Conservation (phyloP, 495 filamentous ascomycete genomes). For the Massariosphaeria phaeospora region DNA sequence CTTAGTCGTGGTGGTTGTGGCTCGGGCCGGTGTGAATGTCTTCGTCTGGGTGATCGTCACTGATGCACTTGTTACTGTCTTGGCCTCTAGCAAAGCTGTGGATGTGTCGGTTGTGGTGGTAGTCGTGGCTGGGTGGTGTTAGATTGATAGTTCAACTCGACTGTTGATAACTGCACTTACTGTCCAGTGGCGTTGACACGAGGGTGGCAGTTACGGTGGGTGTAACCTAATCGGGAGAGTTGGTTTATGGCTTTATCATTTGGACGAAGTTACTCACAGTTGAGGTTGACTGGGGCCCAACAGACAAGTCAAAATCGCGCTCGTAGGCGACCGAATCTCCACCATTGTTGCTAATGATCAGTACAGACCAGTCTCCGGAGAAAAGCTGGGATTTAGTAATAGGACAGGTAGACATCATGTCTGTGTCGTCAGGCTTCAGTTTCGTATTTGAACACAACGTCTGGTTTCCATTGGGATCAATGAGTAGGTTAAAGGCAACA, state of each 20-base stretch:
- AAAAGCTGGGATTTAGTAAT: slow-evolving; percentile 35
- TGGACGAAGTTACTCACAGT: slow-evolving; percentile 21
- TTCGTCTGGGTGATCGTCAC: slow-evolving; percentile 32
- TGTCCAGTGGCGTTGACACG: slow-evolving; percentile 32
- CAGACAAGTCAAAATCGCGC: slow-evolving; percentile 39
- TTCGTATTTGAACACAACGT: slow-evolving; percentile 35
- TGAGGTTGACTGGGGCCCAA: slow-evolving; percentile 35
- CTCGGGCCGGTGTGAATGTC: slow-evolving; percentile 31
- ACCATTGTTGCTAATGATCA: slow-evolving; percentile 42
- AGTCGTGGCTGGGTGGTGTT: slow-evolving; percentile 4
- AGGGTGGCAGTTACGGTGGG: slow-evolving; percentile 26
- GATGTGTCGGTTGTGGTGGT: slow-evolving; percentile 28
- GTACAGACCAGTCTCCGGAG: slow-evolving; percentile 37
- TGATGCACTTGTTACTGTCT: slow-evolving; percentile 32
- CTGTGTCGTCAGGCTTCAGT: slow-evolving; percentile 35
- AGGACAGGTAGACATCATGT: slow-evolving; percentile 37
- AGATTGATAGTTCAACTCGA: background rate
- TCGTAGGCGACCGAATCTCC: slow-evolving; percentile 36
- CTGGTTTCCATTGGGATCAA: slow-evolving; percentile 38
- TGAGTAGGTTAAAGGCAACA: slow-evolving; percentile 36
- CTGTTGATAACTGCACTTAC: slow-evolving; percentile 4
- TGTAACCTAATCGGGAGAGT: slow-evolving; percentile 18
- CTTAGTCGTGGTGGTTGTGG: slow-evolving; percentile 32
- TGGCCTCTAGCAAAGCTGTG: slow-evolving; percentile 17
- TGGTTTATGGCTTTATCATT: background rate